Evolutionary conservation across 371 early-diverging fungal genomes (phyloP), one percentile per base, ranked within the genome.

Genomic region (Mortierella sp.): DNA sequence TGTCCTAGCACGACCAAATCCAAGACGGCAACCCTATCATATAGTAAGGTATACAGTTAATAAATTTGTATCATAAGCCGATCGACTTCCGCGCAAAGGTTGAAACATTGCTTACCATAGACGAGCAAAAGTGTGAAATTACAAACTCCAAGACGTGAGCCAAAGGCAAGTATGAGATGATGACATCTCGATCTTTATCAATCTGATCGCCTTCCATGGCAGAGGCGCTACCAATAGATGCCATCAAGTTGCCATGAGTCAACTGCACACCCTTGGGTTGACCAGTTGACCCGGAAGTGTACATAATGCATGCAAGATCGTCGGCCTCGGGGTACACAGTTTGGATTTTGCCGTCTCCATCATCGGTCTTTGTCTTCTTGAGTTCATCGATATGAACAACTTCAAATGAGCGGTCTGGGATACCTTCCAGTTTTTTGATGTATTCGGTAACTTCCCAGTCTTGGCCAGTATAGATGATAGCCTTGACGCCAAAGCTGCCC

Each of bases 251-350:
- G 40, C 86, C 86, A 56, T 93, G 89, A 17, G 89, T 86, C 62
- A 93, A 58, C 59, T 89, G 80, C 57, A 75, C 72, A 88, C 93
- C 94, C 76, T 94, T 94, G 55, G 94, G 94, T 2, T 85, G 84
- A 23, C 96, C 96, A 10, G 94, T 92, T n/a, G 90, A 90, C 40
- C 97, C 97, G 66, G 94, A 93, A 15, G 96, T 97, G 65, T 95
- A 96, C 92, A 95, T 95, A 64, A 96, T 92, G 85, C 95, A 84
- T 49, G 96, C 95, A 40, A 93, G 66, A 65, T 94, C 94, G 6
- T 93, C 89, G 10, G 85, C 80, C 28, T 81, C 85, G 1, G 95
- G 92, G 17, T 87, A 79, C 1, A 61, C 56, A 10, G 66, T 57
- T 29, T 73, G 51, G n/a, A 72, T 60, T 55, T 62, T 59, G 56